Conservation (phyloP, 805 yeast species). For the Nakazawaea wickerhamii region DNA sequence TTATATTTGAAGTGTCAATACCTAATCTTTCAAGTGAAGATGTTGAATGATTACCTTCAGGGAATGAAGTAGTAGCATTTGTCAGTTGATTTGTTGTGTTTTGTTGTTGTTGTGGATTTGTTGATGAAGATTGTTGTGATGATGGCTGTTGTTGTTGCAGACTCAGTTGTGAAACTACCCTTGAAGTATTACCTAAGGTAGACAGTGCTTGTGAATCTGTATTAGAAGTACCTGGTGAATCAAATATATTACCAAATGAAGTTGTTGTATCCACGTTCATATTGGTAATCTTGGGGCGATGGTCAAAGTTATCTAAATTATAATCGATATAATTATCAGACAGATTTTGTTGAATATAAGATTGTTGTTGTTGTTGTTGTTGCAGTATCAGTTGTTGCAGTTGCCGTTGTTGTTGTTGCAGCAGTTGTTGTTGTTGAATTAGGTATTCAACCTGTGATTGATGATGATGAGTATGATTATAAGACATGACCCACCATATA, state of each 20-base stretch:
- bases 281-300: neutral
- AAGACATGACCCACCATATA: neutral
- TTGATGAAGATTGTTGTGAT: too few relatives aligned
- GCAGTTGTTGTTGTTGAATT: neutral
- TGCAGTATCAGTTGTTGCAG: neutral
- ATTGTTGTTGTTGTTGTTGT: neutral
- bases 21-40: neutral
- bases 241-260: neutral
- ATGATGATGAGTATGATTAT: neutral
- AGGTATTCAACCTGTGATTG: neutral
- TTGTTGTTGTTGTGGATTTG: too few relatives aligned
- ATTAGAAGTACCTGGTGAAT: neutral
- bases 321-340: neutral
- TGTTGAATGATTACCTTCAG: neutral
- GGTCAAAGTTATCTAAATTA: neutral
- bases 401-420: neutral
- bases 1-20: slow-evolving; percentile 4
- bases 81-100: neutral
- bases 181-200: neutral
- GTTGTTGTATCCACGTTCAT: neutral
- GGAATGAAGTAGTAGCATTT: neutral
- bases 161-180: neutral
- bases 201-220: neutral
- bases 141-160: neutral
- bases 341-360: neutral